phyloP scores from a whole-genome alignment of 2,329 filamentous ascomycete genomes.

The Endoconidiophora polonica region DNA sequence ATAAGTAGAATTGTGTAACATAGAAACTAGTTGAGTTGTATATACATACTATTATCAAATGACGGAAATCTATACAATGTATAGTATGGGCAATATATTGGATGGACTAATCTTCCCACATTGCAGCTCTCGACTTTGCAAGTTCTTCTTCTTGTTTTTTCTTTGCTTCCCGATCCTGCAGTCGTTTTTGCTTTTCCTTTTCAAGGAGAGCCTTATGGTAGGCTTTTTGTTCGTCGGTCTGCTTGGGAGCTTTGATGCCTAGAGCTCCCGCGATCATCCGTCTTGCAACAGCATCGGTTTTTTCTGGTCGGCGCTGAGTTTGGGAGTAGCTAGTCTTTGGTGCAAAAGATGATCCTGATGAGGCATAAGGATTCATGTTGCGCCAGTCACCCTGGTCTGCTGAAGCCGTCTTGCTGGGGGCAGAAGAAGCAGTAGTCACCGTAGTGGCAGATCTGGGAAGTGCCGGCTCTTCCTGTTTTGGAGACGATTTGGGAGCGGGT shows the following conservation, averaged over 20 bases:
- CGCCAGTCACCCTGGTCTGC: background rate
- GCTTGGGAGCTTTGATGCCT: slow-evolving; percentile 62
- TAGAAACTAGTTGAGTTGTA: no score
- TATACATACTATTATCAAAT: no score
- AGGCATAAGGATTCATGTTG: background rate
- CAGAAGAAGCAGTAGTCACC: no score
- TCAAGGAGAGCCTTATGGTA: slow-evolving; percentile 72
- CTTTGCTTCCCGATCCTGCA: slow-evolving; percentile 53
- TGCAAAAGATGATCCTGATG: background rate
- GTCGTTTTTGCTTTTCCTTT: slow-evolving; percentile 63
- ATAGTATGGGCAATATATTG: no score
- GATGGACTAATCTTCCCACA: slow-evolving; percentile 56
- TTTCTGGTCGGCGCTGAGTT: slow-evolving; percentile 48
- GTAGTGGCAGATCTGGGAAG: background rate
- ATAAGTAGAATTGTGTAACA: no score
- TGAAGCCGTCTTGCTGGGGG: background rate
- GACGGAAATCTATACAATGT: no score
- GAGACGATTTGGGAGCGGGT: background rate
- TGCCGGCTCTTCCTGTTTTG: background rate
- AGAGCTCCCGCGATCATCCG: slow-evolving; percentile 80
- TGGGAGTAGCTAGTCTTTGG: background rate
- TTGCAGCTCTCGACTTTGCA: slow-evolving; percentile 61
- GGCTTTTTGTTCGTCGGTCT: slow-evolving; percentile 74
- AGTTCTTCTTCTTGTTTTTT: slow-evolving; percentile 43
- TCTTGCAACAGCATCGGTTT: slow-evolving; percentile 80